Conservation (phyloP, 371 early-diverging fungal genomes). For the Actinomortierella ambigua region DNA sequence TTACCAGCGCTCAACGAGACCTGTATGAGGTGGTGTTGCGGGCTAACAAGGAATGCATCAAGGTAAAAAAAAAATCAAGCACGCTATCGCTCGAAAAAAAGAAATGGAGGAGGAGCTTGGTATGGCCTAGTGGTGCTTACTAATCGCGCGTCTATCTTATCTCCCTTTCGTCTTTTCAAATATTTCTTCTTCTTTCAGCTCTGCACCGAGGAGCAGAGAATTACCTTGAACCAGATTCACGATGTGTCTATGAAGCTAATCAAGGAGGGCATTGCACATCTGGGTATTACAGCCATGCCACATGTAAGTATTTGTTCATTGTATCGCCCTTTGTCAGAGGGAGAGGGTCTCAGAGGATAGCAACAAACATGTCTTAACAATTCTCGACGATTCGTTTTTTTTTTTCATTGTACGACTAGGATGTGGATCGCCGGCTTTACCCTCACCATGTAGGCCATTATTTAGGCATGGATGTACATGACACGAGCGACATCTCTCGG, state of each 20-base stretch:
- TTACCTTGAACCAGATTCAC: slow-evolving; percentile 87
- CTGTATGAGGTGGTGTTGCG: slow-evolving; percentile 87
- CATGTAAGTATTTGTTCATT: no score
- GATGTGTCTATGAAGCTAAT: slow-evolving; percentile 66
- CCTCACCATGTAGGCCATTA: slow-evolving; percentile 97
- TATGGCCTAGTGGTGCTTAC: no score
- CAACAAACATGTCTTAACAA: background rate
- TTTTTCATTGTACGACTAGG: slow-evolving; percentile 47
- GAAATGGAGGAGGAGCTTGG: no score
- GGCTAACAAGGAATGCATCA: slow-evolving; percentile 86
- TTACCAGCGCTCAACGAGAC: slow-evolving; percentile 77
- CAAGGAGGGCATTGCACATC: slow-evolving; percentile 64
- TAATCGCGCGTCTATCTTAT: background rate
- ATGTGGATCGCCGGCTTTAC: slow-evolving; percentile 76
- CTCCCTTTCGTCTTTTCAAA: background rate
- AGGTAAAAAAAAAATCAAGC: slow-evolving; percentile 50
- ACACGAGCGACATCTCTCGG: slow-evolving; percentile 76
- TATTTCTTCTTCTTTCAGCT: slow-evolving; percentile 35
- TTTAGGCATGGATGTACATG: slow-evolving; percentile 95
- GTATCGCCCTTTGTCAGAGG: no score
- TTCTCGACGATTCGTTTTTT: background rate
- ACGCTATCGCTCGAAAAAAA: background rate
- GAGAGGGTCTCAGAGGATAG: background rate
- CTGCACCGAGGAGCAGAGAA: slow-evolving; percentile 70
- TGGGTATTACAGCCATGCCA: slow-evolving; percentile 64